Evolutionary conservation across 2,329 filamentous ascomycete species (phyloP).

Genomic region (Aspergillus fumigatiaffinis): DNA sequence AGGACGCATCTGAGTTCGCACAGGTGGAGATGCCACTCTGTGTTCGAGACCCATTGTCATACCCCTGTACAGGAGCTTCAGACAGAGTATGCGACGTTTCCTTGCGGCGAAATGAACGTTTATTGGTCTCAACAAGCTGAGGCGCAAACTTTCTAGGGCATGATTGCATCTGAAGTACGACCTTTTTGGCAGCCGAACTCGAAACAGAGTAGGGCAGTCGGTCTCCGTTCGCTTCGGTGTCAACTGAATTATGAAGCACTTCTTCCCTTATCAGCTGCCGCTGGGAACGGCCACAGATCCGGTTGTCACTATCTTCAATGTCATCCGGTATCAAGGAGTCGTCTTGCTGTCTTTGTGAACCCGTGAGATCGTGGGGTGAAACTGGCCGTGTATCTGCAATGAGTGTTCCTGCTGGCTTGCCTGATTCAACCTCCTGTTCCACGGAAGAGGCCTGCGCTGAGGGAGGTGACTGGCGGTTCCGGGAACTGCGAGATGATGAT

Average conservation of each 20-base stretch:
- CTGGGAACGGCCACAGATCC: no score
- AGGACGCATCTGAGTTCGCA: slow-evolving; percentile 50
- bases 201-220: not conserved
- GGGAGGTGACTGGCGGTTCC: no score
- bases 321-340: no score
- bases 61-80: not conserved
- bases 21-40: slow-evolving; percentile 38
- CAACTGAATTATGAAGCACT: not conserved
- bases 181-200: not conserved
- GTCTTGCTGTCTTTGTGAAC: no score
- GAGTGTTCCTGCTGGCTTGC: no score
- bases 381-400: no score
- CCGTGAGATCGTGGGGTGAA: no score
- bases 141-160: slow-evolving; percentile 61
- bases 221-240: not conserved
- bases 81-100: slow-evolving; percentile 41
- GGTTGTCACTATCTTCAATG: no score
- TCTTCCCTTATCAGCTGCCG: no score
- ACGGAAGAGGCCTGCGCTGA: no score
- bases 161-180: not conserved
- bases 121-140: slow-evolving; percentile 75
- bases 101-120: slow-evolving; percentile 64
- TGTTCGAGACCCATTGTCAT: not conserved
- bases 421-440: no score
- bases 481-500: no score